A percentile compares a stretch with the other conserved stretches of the same genome.
phyloP scores from a whole-genome alignment of 1,139 yeast genomes.

The Oligophagozyma castellii region DNA sequence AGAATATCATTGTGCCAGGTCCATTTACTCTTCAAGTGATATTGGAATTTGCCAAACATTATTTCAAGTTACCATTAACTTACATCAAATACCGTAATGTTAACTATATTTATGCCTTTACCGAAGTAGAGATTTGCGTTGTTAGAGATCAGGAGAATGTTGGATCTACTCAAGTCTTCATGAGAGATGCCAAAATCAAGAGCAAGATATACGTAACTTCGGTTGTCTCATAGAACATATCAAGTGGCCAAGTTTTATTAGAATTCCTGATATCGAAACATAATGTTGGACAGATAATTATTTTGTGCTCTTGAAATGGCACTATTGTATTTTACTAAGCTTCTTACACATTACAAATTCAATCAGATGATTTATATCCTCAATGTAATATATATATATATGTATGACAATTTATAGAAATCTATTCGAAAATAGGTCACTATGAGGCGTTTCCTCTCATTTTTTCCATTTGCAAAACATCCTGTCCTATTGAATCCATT shows the following conservation, averaged over 20 bases:
- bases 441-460: constrained; percentile 47
- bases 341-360: too few species aligned
- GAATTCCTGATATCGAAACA: too few species aligned
- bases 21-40: constrained; percentile 57
- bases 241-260: too few species aligned
- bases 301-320: too few species aligned
- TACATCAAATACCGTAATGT: constrained; percentile 15
- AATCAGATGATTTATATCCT: too few species aligned
- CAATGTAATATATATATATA: too few species aligned
- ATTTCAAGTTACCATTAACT: constrained; percentile 3
- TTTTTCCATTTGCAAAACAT: constrained; percentile 57
- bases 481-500: constrained; percentile 62
- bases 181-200: neutral
- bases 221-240: too few species aligned
- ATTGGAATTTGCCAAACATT: constrained; percentile 34
- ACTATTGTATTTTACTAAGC: too few species aligned
- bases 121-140: neutral
- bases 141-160: neutral
- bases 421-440: too few species aligned
- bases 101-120: constrained; percentile 12
- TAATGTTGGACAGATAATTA: too few species aligned
- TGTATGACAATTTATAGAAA: too few species aligned
- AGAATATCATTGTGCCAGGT: constrained; percentile 60
- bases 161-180: neutral
- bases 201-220: neutral